Conservation (phyloP, 73 alveolate genomes). For the Blepharisma japonicum region DNA sequence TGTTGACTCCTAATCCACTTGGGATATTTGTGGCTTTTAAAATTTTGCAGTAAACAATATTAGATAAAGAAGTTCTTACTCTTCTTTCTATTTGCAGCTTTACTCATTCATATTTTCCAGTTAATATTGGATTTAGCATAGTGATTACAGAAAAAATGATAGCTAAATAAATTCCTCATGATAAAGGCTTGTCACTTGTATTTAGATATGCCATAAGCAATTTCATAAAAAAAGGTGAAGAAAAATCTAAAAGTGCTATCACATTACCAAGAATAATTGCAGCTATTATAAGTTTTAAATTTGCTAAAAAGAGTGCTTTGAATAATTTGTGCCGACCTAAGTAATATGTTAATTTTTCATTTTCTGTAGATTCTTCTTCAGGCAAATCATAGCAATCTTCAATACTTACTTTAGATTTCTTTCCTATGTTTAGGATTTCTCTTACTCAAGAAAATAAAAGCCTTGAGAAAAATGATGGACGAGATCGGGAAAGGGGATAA, state of each 20-base stretch:
- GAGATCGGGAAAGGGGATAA: too few species aligned
- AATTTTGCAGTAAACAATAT: not conserved
- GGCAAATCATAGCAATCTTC: too few species aligned
- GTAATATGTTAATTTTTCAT: not conserved
- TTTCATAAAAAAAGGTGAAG: not conserved
- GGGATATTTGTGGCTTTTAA: not conserved
- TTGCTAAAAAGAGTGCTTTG: slow-evolving; percentile 1
- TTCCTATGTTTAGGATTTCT: too few species aligned
- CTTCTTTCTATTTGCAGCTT: not conserved
- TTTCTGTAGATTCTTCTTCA: too few species aligned
- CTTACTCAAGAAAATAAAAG: too few species aligned
- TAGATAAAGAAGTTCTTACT: not conserved
- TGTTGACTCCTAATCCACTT: not conserved
- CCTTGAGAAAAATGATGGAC: too few species aligned
- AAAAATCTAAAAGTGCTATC: not conserved
- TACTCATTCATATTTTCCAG: not conserved
- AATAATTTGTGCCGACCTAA: not conserved
- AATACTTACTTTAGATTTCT: too few species aligned
- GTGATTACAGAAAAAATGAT: not conserved
- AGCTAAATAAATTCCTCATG: not conserved
- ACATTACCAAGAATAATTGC: not conserved
- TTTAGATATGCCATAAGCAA: not conserved
- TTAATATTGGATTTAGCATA: not conserved
- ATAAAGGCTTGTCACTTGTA: not conserved
- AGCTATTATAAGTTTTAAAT: not conserved